Evolutionary conservation across 179 eudicot genomes (phyloP).

Genomic region (Actinidia chinensis): DNA sequence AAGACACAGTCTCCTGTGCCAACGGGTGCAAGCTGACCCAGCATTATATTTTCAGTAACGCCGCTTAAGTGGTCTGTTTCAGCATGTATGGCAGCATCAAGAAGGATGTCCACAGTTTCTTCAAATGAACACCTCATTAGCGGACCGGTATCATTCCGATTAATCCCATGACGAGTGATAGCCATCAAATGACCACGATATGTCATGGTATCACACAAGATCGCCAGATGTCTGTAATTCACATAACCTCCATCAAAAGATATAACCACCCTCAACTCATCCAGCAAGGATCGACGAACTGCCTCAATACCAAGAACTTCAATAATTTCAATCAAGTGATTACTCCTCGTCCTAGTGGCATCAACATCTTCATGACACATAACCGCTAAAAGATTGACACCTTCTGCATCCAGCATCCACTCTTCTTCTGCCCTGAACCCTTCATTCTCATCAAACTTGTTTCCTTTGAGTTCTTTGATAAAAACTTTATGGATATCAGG

Average conservation of each 20-base stretch:
- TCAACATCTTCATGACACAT: conserved; percentile 97
- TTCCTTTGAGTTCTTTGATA: conserved; percentile 71
- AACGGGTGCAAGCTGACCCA: conserved; percentile 97
- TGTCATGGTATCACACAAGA: conserved; percentile 96
- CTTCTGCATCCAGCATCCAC: conserved; percentile 99
- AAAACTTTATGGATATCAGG: conserved; percentile 94
- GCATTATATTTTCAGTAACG: conserved; percentile 94
- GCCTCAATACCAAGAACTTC: conserved; percentile 99
- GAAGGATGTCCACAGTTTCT: conserved; percentile 99
- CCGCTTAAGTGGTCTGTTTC: conserved; percentile 86
- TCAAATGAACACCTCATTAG: conserved; percentile 99
- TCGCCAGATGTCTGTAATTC: conserved; percentile 91
- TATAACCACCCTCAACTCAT: conserved; percentile 90
- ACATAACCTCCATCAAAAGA: conserved; percentile 98
- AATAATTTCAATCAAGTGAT: conserved; percentile 93
- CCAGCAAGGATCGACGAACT: conserved; percentile 84
- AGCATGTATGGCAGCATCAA: conserved; percentile 96
- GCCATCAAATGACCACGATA: conserved; percentile 99
- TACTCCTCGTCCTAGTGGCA: conserved; percentile 89
- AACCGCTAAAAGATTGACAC: conserved; percentile 93
- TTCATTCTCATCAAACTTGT: conserved; percentile 74
- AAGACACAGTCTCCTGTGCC: conserved; percentile 92
- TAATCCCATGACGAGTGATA: conserved; percentile 96
- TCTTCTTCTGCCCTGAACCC: conserved; percentile 84
- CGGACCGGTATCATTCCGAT: conserved; percentile 93